Evolutionary conservation across 2,329 filamentous ascomycete genomes (phyloP).

Genomic region (Grosmannia penicillata): DNA sequence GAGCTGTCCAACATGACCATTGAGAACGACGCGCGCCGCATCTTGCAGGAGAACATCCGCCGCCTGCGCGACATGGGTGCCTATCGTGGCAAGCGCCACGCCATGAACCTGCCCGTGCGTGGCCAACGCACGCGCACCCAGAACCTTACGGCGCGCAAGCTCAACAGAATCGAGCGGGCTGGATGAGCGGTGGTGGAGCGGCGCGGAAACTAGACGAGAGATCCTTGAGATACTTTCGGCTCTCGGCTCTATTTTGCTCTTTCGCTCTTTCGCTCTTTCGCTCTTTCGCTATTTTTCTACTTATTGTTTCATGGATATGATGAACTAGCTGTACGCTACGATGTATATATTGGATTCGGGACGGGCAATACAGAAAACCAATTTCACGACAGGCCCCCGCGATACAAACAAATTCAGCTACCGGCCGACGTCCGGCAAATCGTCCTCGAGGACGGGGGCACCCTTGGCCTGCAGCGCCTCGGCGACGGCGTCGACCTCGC

Average conservation of each 20-base stretch:
- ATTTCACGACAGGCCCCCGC: not conserved
- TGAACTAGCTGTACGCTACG: not conserved
- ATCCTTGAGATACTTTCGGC: too few relatives aligned
- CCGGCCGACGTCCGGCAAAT: constrained; percentile 17
- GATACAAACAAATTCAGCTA: not conserved
- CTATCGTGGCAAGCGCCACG: constrained; percentile 79
- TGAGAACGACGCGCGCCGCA: constrained; percentile 70
- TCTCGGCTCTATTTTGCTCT: too few relatives aligned
- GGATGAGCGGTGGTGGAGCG: constrained; percentile 11
- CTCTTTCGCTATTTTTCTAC: too few relatives aligned
- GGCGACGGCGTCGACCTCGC: constrained; percentile 59
- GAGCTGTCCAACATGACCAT: constrained; percentile 87
- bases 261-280: too few relatives aligned
- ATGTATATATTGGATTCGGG: not conserved
- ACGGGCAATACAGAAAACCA: not conserved
- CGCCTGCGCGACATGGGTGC: constrained; percentile 81
- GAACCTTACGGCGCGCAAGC: constrained; percentile 42
- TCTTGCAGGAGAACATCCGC: constrained; percentile 72
- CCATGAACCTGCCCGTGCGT: constrained; percentile 79
- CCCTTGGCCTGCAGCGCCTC: constrained; percentile 45
- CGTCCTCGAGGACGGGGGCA: constrained; percentile 37
- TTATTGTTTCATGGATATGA: not conserved
- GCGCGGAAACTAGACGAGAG: not conserved
- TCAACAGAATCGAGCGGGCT: constrained; percentile 42
- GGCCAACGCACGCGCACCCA: constrained; percentile 79